Percentiles rank a stretch among this genome's conserved stretches.
Conservation (phyloP, 2,329 filamentous ascomycete species). For the Botryosphaeria dothidea region DNA sequence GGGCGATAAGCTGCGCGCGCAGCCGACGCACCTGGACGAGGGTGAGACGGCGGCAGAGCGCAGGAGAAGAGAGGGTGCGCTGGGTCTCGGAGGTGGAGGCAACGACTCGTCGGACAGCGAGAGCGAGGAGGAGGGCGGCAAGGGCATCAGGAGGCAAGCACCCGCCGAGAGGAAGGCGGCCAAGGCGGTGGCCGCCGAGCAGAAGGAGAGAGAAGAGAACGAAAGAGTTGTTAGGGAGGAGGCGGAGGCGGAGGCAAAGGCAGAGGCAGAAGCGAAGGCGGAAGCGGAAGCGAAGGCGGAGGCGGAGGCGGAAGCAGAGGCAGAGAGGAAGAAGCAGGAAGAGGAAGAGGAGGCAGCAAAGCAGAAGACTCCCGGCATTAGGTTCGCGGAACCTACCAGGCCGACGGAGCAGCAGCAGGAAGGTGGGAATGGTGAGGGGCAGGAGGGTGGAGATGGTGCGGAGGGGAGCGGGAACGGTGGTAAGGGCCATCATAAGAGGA, state of each 20-base stretch:
- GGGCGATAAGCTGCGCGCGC: slow-evolving; percentile 17
- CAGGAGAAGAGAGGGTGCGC: slow-evolving; percentile 70
- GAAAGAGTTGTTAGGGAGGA: not conserved
- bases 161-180: slow-evolving; percentile 9
- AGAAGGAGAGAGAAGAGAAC: not conserved
- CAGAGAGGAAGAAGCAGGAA: not conserved
- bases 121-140: slow-evolving; percentile 45
- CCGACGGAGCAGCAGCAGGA: slow-evolving; percentile 7
- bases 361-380: slow-evolving; percentile 18
- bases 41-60: slow-evolving; percentile 74
- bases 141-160: slow-evolving; percentile 11
- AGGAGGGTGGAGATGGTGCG: not conserved
- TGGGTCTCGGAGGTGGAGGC: slow-evolving; percentile 55
- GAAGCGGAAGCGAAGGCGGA: not conserved
- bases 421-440: not conserved
- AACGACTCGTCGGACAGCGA: slow-evolving; percentile 48
- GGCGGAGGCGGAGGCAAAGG: not conserved
- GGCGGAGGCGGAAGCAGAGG: not conserved
- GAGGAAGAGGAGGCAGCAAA: not conserved
- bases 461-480: slow-evolving; percentile 1
- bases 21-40: slow-evolving; percentile 39
- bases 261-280: not conserved
- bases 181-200: not conserved
- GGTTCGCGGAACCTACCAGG: slow-evolving; percentile 20
- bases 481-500: slow-evolving; percentile 4